Evolutionary conservation across 495 filamentous ascomycete species (phyloP), one percentile per base, ranked within the genome.

Genomic region (Xylaria bambusicola): DNA sequence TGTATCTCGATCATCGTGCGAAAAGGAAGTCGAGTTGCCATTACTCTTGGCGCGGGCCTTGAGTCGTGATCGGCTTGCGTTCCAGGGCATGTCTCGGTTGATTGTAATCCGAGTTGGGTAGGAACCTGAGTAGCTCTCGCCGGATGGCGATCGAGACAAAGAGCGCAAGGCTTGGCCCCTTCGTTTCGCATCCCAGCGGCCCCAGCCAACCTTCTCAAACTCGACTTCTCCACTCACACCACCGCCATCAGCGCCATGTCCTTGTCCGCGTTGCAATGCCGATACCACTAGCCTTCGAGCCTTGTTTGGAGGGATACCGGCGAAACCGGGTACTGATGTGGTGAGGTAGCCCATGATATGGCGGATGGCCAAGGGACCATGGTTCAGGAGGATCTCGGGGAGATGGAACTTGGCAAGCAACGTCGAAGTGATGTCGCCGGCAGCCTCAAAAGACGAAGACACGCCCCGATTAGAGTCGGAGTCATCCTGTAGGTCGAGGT

Each of bases 171-270:
- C 74, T 61, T 92, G 85, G 24, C 85, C 90, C 55, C 85, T 84
- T 70, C 82, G 81, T 64, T 83, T 86, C 56, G 93, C 93, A 72
- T 94, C 88, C 94, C 94, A 98, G 46, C 91, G 86, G 48, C 94
- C 94, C 94, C 94, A 98, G 58, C 94, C 94, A 58, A 96, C 88
- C 77, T 98, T 98, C 71, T 95, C 89, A 66, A 97, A 98, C 63
- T 88, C 81, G 53, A 98, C 89, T 53, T 93, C 89, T 63, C 88
- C 86, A 53, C 87, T 74, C 41, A 87, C 80, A 51, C 87, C 90
- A 38, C 84, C 83, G 27, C 77, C 82, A 63, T 85, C 84, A 56
- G 79, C 82, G 31, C 81, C 82, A 41, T 75, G 81, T 46, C 69
- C 69, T 52, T 71, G 68, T 59, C 86, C 86, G 60, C 88, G 85